These are phyloP conservation scores for Colletotrichum australisinense DNA, from an alignment of 2,329 filamentous ascomycete species.

Conservation along the genomic window DNA sequence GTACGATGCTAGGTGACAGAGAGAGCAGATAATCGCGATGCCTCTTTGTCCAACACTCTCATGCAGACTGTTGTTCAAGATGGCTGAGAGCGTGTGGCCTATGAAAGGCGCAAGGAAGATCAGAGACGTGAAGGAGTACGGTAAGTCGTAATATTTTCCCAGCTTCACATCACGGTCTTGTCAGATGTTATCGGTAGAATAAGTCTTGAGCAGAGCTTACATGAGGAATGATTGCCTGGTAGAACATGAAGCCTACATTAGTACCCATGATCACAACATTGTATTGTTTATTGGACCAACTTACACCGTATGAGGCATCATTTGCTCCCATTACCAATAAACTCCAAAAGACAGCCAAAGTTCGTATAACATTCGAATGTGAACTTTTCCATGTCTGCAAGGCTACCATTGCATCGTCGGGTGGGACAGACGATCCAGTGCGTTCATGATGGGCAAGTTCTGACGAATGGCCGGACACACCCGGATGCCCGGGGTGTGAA, in stretches of 20 bases:
- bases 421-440: background rate
- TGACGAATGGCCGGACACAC: background rate
- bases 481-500: background rate
- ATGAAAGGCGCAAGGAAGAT: constrained; percentile 75
- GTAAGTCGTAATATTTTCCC: constrained; percentile 65
- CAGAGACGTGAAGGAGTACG: constrained; percentile 72
- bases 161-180: background rate
- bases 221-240: constrained; percentile 52
- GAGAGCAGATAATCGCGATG: constrained; percentile 73
- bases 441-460: background rate
- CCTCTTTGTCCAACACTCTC: constrained; percentile 76
- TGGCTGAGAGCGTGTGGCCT: constrained; percentile 72
- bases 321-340: constrained; percentile 76
- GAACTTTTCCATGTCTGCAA: constrained; percentile 74
- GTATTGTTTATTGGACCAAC: constrained; percentile 39
- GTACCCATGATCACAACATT: background rate
- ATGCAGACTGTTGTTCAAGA: constrained; percentile 74
- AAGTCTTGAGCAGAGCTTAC: constrained; percentile 38
- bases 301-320: constrained; percentile 73
- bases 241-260: background rate
- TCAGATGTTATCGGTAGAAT: background rate
- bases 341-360: constrained; percentile 68
- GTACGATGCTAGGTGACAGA: constrained; percentile 73
- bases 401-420: background rate
- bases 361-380: constrained; percentile 66